Conservation (phyloP, 139 green algal genomes). For the Bryopsis sp. region DNA sequence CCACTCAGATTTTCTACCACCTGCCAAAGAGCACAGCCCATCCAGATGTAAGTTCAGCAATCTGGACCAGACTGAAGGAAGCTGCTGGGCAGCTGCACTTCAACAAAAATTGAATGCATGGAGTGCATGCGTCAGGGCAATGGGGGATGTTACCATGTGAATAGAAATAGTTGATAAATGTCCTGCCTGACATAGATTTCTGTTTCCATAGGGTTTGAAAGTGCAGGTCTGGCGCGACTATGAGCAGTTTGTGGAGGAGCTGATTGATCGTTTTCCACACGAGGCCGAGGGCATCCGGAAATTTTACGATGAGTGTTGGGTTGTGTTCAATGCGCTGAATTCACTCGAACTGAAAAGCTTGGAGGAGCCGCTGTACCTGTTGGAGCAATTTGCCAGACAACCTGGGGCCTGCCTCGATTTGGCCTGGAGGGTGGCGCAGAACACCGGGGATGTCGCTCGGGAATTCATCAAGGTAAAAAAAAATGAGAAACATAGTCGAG, state of each 20-base stretch:
- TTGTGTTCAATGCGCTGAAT: constrained; percentile 39
- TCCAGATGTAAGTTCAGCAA: constrained; percentile 60
- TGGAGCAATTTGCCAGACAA: constrained; percentile 51
- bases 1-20: constrained; percentile 91
- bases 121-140: no score
- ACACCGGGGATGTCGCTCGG: constrained; percentile 73
- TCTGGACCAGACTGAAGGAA: background rate
- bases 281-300: constrained; percentile 70
- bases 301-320: constrained; percentile 94
- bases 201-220: constrained; percentile 48
- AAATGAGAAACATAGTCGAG: no score
- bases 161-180: no score
- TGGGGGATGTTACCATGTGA: no score
- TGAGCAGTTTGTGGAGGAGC: constrained; percentile 80
- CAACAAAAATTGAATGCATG: background rate
- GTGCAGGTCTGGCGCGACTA: constrained; percentile 83
- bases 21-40: constrained; percentile 52
- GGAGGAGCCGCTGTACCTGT: constrained; percentile 87
- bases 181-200: no score
- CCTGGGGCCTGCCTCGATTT: constrained; percentile 77
- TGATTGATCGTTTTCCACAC: constrained; percentile 70
- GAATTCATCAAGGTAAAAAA: constrained; percentile 61
- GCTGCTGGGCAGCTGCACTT: no score
- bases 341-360: constrained; percentile 86
- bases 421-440: constrained; percentile 64